A percentile compares a stretch with the other conserved stretches of the same genome.
Conservation (phyloP, 2,329 filamentous ascomycete species). For the Epichloe coenophiala region DNA sequence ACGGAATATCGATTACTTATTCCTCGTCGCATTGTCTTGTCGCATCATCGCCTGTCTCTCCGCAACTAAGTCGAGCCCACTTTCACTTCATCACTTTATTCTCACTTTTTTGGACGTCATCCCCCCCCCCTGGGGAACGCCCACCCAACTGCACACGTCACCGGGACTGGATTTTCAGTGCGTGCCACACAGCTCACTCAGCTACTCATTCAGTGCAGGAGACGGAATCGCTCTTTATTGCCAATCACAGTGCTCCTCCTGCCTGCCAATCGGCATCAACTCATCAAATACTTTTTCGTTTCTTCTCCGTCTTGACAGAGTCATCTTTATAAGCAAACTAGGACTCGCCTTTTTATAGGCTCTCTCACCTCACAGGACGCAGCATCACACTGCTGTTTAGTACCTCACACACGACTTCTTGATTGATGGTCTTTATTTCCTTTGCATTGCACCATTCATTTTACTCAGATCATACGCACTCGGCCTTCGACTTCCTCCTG, state of each 20-base stretch:
- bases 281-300: not conserved
- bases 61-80: not conserved
- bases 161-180: conserved; percentile 9
- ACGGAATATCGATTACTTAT: not conserved
- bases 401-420: not conserved
- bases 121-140: not conserved
- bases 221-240: not conserved
- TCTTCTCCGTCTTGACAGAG: not conserved
- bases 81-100: conserved; percentile 3
- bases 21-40: not conserved
- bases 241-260: not conserved
- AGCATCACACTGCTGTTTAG: not conserved
- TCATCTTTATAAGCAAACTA: not conserved
- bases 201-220: not conserved
- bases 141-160: not conserved
- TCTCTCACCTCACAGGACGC: not conserved
- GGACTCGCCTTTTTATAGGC: not conserved
- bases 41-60: not conserved
- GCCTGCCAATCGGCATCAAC: not conserved
- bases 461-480: not conserved
- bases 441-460: not conserved
- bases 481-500: not conserved
- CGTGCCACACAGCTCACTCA: not conserved
- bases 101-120: conserved; percentile 1
- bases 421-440: not conserved